Base-by-base conservation (phyloP, 805 yeast species). In the Yarrowia yakushimensis region DNA sequence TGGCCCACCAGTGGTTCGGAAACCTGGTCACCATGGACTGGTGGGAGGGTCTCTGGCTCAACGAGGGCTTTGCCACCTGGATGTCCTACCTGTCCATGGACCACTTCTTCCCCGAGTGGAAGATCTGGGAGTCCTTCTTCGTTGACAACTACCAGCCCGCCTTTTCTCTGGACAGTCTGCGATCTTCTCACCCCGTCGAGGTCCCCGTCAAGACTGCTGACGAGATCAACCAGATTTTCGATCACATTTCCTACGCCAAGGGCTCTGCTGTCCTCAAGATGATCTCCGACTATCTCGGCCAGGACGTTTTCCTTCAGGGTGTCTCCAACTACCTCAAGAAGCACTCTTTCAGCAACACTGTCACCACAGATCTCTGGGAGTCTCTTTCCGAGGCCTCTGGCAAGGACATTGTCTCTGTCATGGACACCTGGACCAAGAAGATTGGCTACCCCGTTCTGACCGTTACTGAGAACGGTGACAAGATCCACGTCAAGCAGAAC, bases 1-100 rank as follows among this genome's bases (percentile, higher is more conserved):
- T 89, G 63, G 96, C 96, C 11, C 96, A 89, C 74, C 94, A 90
- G 72, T 90, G 96, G 96, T 90, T 89, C 70, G 96, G 96, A 63
- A 86, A 90, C 73, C 80, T 87, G 68, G 93, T 88, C 65, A 90
- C 96, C 50, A 90, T 89, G 96, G 85, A 87, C 69, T 90, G 96
- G 94, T 89, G 96, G 96, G 90, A 89, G 69, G 94, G 88, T 69
- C 79, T 89, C 67, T 89, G 96, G 96, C 81, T 89, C 65, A 89
- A 89, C 71, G 96, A 89, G 75, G 94, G 96, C 13, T 89, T 89
- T 75, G 96, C 96, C 17, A 89, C 96, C 27, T 89, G 89, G 85
- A 87, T 87, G 71, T 88, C 90, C 3, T 86, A 82, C 80, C 76
- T 80, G 61, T 85, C 91, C 17, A 86, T 86, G 60, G 85, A 87